Percentiles rank a stretch among this genome's conserved stretches.
These are phyloP conservation scores for Coniochaeta sp. DNA, from an alignment of 2,329 filamentous ascomycete genomes.

Conservation along the genomic window DNA sequence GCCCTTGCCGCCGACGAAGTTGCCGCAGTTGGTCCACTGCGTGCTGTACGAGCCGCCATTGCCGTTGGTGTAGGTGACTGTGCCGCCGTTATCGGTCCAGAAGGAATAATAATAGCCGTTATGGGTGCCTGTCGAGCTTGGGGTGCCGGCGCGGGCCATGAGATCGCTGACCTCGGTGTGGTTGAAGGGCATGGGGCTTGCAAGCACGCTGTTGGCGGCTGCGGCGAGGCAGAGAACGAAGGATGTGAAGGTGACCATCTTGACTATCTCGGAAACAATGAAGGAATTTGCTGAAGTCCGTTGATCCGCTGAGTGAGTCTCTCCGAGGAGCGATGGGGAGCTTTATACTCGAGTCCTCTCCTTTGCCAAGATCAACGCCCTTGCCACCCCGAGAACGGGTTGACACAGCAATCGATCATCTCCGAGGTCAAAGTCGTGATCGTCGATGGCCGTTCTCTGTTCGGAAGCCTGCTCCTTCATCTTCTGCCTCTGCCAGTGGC, in stretches of 20 bases:
- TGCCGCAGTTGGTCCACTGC: slow-evolving; percentile 39
- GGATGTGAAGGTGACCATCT: slow-evolving; percentile 32
- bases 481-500: no score
- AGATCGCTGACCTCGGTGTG: slow-evolving; percentile 20
- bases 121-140: slow-evolving; percentile 41
- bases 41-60: slow-evolving; percentile 41
- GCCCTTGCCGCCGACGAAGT: slow-evolving; percentile 43
- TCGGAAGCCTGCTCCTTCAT: no score
- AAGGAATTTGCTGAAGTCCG: no score
- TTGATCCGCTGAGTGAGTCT: no score
- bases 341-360: no score
- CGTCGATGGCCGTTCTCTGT: no score
- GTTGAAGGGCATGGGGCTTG: slow-evolving; percentile 31
- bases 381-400: no score
- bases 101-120: slow-evolving; percentile 55
- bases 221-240: slow-evolving; percentile 28
- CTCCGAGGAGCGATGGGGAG: no score
- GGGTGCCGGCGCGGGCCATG: slow-evolving; percentile 28
- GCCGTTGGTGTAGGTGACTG: slow-evolving; percentile 48
- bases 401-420: no score
- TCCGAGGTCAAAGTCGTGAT: no score
- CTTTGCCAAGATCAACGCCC: no score
- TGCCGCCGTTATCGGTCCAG: slow-evolving; percentile 48
- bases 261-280: no score
- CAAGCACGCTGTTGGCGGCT: slow-evolving; percentile 23